Base-by-base conservation (phyloP, 2,329 filamentous ascomycete species). In the Dactylellina sp. region DNA sequence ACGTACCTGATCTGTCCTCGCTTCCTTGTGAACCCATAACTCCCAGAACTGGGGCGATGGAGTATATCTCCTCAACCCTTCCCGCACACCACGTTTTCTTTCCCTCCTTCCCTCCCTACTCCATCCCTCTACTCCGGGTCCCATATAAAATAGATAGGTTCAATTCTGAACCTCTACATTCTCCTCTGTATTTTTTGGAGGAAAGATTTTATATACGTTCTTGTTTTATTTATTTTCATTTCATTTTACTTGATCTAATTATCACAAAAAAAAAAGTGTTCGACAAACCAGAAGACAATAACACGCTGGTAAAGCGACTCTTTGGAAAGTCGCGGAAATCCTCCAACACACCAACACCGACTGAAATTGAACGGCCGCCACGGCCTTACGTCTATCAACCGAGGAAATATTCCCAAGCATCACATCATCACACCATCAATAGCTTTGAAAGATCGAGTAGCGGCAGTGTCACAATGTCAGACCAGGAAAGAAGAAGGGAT, bases 281-380 rank as follows among this genome's bases (percentile, higher is more conserved):
- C 35, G 44, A 71, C 46, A 62, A 71, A 59, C 57, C 53, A 37
- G 57, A 71, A 7, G 53, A 62, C 50, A 47, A 42, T 24, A 62
- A 37, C 18, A 57, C 66, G 39, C 44, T 71, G 11, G 46, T 63
- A 28, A 63, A 64, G 66, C 66, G 66, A 59, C 49, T 71, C 37
- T 71, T 71, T 42, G 50, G 66, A 46, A 71, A 71, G 59, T 71
- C 66, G 66, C 66, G 66, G 32, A 71, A 62, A 59, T 32, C 57
- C 24, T 71, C 59, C 49, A 59, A 57, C 57, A 44, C 50, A 55
- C 32, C 62, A 32, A 40, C 35, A 50, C 40, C 49, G 37, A n/a
- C 66, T 11, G 24, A 52, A 28, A 56, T n/a, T 3, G 40, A 32
- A 53, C n/a, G n/a, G 32, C 20, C 24, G 18, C 20, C 49, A 24